phyloP scores from a whole-genome alignment of 75 land plant genomes.

The Chamaecyparis obtusa region DNA sequence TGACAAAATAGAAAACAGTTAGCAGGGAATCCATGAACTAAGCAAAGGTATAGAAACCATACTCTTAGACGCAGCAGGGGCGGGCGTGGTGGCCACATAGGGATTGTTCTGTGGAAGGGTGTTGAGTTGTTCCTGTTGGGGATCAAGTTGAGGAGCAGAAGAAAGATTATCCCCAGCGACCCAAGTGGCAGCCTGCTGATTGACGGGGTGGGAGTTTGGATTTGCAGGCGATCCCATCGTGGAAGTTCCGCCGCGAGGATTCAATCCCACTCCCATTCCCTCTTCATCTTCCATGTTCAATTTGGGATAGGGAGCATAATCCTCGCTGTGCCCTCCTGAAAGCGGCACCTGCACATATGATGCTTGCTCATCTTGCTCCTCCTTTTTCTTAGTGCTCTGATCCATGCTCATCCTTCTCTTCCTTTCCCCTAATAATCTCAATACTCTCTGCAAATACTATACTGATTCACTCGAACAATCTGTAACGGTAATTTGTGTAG shows the following conservation, averaged over 20 bases:
- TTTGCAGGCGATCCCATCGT: constrained; percentile 18
- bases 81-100: constrained; percentile 48
- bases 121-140: constrained; percentile 20
- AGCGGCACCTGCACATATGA: constrained; percentile 3
- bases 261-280: neutral
- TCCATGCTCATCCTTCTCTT: neutral
- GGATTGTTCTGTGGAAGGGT: constrained; percentile 51
- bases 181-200: constrained; percentile 19
- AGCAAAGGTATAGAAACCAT: too few relatives aligned
- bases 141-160: neutral
- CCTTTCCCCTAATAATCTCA: too few relatives aligned
- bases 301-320: constrained; percentile 48
- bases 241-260: constrained; percentile 17
- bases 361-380: neutral
- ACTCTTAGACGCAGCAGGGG: constrained; percentile 15
- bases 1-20: neutral
- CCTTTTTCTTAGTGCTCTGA: neutral
- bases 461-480: too few relatives aligned
- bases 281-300: constrained; percentile 36
- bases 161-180: neutral
- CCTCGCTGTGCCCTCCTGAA: constrained; percentile 3
- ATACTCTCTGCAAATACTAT: too few relatives aligned
- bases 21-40: too few relatives aligned
- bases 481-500: too few relatives aligned
- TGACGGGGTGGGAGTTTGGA: constrained; percentile 17